phyloP scores from a whole-genome alignment of 2,329 filamentous ascomycete genomes.

The Phialophora expanda region DNA sequence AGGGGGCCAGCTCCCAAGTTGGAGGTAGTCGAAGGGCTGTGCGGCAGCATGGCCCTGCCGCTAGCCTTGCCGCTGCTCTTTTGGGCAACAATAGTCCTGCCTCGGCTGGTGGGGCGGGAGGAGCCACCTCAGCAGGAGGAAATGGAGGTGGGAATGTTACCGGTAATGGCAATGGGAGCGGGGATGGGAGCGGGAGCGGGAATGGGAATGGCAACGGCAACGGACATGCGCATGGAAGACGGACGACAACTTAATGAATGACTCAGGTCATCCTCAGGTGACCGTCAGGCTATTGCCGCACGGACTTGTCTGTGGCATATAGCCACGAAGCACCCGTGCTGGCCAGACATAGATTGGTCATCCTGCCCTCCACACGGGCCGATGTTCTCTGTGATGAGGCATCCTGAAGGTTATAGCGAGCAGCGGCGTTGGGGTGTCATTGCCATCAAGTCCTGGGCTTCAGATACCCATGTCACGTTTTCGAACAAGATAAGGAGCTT shows the following conservation, averaged over 20 bases:
- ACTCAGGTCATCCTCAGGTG: background rate
- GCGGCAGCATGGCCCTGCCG: slow-evolving; percentile 17
- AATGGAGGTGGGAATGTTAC: background rate
- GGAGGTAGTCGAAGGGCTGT: slow-evolving; percentile 7
- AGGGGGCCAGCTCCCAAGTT: slow-evolving; percentile 20
- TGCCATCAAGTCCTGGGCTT: background rate
- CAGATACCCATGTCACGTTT: slow-evolving; percentile 1
- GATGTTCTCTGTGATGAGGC: background rate
- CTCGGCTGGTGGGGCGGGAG: background rate
- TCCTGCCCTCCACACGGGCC: background rate
- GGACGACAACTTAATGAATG: slow-evolving; percentile 26
- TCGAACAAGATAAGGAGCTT: background rate
- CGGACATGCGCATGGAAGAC: slow-evolving; percentile 11
- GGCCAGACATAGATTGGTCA: background rate
- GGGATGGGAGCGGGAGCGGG: background rate
- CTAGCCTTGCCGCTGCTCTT: slow-evolving; percentile 31
- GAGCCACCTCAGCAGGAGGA: background rate
- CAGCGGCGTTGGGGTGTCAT: background rate
- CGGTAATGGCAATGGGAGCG: slow-evolving; percentile 11
- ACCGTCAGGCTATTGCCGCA: background rate
- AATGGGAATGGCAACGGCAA: slow-evolving; percentile 9
- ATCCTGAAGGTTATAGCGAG: slow-evolving; percentile 1
- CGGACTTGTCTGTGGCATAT: background rate
- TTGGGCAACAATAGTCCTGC: slow-evolving; percentile 20
- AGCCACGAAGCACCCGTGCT: background rate